Percentiles rank a stretch among this genome's conserved stretches.
Evolutionary conservation across 2,329 filamentous ascomycete genomes (phyloP).

Genomic region (Fusarium sp.): DNA sequence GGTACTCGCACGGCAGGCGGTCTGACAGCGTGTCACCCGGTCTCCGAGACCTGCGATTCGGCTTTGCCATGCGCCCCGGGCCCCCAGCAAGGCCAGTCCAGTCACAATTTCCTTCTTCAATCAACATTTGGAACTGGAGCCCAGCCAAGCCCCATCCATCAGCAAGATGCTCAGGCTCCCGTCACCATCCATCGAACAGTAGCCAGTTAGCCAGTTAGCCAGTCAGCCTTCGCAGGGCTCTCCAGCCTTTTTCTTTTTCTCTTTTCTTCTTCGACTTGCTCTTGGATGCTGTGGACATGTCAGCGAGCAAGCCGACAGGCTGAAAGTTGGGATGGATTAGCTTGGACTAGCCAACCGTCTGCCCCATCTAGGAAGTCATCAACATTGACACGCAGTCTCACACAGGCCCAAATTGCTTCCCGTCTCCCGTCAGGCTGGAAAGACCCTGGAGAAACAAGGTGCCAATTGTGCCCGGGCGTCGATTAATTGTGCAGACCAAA

Average conservation of each 20-base stretch:
- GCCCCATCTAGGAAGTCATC: conserved; percentile 29
- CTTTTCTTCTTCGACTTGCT: conserved; percentile 10
- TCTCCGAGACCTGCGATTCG: conserved; percentile 18
- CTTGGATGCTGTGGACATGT: conserved; percentile 1
- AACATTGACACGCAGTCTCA: conserved; percentile 25
- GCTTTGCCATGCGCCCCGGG: conserved; percentile 12
- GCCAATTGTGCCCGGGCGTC: conserved; percentile 8
- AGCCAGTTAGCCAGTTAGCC: conserved; percentile 14
- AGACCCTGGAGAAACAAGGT: conserved; percentile 10
- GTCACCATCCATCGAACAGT: background rate
- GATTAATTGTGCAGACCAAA: conserved; percentile 30
- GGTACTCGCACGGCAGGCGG: conserved; percentile 26
- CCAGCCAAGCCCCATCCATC: conserved; percentile 5
- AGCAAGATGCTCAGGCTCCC: conserved; percentile 29
- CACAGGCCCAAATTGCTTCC: conserved; percentile 5
- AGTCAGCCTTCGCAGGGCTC: conserved; percentile 16
- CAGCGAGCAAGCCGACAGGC: conserved; percentile 33
- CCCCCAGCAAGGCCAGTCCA: conserved; percentile 19
- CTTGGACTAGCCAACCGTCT: conserved; percentile 9
- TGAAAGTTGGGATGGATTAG: conserved; percentile 18
- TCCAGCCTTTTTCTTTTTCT: conserved; percentile 31
- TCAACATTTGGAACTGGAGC: background rate
- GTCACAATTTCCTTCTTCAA: conserved; percentile 37
- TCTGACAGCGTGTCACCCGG: conserved; percentile 4
- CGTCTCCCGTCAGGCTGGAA: conserved; percentile 4